phyloP scores from a whole-genome alignment of 495 filamentous ascomycete genomes.

The Hypoxylon perforatum region DNA sequence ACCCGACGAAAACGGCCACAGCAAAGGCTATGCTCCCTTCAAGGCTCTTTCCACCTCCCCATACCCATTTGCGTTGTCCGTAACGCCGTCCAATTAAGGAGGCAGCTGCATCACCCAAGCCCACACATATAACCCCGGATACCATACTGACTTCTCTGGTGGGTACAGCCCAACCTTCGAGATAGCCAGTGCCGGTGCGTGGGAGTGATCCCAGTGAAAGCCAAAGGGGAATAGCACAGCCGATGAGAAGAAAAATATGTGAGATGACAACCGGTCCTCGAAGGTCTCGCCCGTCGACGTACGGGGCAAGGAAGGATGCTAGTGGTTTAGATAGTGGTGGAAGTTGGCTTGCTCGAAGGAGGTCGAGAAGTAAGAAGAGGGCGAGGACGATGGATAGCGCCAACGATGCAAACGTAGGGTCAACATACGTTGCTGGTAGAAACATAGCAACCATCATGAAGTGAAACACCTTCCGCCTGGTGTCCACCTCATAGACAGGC shows the following conservation, averaged over 20 bases:
- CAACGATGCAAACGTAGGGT: slow-evolving; percentile 83
- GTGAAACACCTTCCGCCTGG: slow-evolving; percentile 97
- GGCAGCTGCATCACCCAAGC: slow-evolving; percentile 95
- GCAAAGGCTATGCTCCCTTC: slow-evolving; percentile 92
- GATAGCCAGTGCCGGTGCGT: slow-evolving; percentile 61
- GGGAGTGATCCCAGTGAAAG: slow-evolving; percentile 76
- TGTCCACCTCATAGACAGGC: slow-evolving; percentile 84
- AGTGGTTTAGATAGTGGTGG: slow-evolving; percentile 86
- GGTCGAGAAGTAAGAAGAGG: slow-evolving; percentile 86
- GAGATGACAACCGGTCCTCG: slow-evolving; percentile 93
- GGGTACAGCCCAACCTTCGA: slow-evolving; percentile 77
- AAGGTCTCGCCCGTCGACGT: slow-evolving; percentile 93
- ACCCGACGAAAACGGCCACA: slow-evolving; percentile 77
- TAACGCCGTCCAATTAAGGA: slow-evolving; percentile 89
- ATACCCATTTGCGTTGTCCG: slow-evolving; percentile 91
- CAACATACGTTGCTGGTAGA: slow-evolving; percentile 83
- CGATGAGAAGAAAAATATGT: slow-evolving; percentile 95
- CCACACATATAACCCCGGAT: slow-evolving; percentile 90
- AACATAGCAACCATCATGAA: slow-evolving; percentile 98
- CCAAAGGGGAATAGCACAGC: slow-evolving; percentile 97
- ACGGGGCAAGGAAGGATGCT: slow-evolving; percentile 87
- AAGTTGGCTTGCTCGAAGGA: slow-evolving; percentile 89
- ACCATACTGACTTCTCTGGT: slow-evolving; percentile 85
- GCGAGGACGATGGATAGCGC: slow-evolving; percentile 79
- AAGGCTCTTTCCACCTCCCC: slow-evolving; percentile 94